Conservation (phyloP, 2,329 filamentous ascomycete genomes). For the Zymoseptoria ardabiliae region DNA sequence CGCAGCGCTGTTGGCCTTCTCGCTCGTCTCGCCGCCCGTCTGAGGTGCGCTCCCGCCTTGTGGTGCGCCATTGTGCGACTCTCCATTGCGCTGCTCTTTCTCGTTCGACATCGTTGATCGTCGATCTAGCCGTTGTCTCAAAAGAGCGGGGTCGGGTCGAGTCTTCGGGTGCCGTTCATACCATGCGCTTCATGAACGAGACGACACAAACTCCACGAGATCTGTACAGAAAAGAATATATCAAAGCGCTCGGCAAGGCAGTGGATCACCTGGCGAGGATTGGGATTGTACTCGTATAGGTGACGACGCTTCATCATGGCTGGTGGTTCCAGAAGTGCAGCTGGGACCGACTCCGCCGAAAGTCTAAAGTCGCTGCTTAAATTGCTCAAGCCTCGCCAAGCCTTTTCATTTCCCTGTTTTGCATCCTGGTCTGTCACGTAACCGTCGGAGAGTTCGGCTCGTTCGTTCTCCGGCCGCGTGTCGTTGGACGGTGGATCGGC, state of each 20-base stretch:
- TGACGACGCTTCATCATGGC: not conserved
- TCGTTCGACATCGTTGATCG: not conserved
- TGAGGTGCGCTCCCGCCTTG: not conserved
- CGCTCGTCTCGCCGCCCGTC: not conserved
- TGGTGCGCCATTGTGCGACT: not conserved
- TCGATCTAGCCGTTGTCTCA: not conserved
- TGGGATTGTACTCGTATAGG: not conserved
- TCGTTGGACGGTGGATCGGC: too few species aligned
- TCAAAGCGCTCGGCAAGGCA: not conserved
- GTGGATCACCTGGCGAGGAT: not conserved
- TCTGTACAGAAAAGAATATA: not conserved
- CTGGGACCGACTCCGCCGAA: not conserved
- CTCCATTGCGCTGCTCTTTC: not conserved
- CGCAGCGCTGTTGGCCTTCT: not conserved
- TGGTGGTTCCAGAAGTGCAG: not conserved
- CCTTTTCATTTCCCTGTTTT: conserved; percentile 3
- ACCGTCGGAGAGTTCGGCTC: too few species aligned
- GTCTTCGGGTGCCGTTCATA: not conserved
- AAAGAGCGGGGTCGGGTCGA: not conserved
- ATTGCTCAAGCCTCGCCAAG: conserved; percentile 6
- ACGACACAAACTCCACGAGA: not conserved
- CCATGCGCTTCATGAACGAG: not conserved
- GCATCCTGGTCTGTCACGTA: too few species aligned
- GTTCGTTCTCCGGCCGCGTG: too few species aligned
- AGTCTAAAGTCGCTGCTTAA: not conserved